Base-by-base conservation (phyloP, 1,284 basidiomycete species). In the Microbotryum silenes-acaulis region DNA sequence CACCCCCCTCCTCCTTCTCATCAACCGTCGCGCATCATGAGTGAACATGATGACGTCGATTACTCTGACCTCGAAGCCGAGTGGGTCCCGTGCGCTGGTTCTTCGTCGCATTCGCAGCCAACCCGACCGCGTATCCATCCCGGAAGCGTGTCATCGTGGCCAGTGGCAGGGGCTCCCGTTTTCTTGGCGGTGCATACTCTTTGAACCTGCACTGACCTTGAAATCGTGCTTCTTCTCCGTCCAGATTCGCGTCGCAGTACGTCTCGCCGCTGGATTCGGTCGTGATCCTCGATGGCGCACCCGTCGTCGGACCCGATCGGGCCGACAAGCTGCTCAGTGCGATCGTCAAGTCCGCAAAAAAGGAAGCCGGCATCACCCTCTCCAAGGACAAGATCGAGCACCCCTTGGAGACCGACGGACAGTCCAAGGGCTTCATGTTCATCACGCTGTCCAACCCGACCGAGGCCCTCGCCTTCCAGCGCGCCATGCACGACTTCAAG, bases 21-120 rank as follows among this genome's bases (percentile, higher is more conserved):
- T 5, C 25, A 3, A 25, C 56, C 23, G 16, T 37, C 10, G n/a
- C 48, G 14, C 37, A 42, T 10, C 2, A 58, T 56, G 31, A 51
- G 33, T 33, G 27, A 79, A 60, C 82, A 85, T 66, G 85, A 88
- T 60, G 86, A 84, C 61, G 89, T 96, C 70, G 89, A 97, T 76
- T 97, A 87, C 75, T 84, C 87, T 59, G 93, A 97, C 75, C 96
- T 98, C 70, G 93, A 97, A 75, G 83, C 82, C 78, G 89, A 90
- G 90, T 94, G 69, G 64, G 82, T 77, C 9, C 25, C 14, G 9
- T 4, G 25, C 52, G 45, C 21, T 27, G 29, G 27, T 51, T 21
- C 31, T 33, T 60, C 57, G 31, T 31, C 9, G 31, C 31, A 31
- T 31, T 31, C 31, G 31, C 31, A 31, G 29, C 29, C 23, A 23